A percentile compares a stretch with the other conserved stretches of the same genome.
Evolutionary conservation across 1,139 yeast genomes (phyloP).

Genomic region (Suhomyces atakaporum): DNA sequence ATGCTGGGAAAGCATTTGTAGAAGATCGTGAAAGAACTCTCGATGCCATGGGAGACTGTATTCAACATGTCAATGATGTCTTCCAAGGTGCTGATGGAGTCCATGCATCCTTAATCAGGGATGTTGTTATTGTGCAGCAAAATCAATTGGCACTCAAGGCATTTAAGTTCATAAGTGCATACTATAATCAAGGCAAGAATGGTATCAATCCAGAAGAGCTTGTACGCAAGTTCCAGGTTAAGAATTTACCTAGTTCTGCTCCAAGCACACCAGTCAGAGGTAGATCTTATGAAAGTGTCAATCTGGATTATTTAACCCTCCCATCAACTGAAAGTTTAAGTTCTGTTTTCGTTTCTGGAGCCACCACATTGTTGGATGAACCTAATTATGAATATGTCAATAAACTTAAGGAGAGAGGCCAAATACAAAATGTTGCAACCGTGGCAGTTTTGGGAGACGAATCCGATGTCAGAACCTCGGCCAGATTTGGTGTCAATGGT

Average conservation of each 20-base stretch:
- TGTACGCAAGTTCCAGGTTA: constrained; percentile 26
- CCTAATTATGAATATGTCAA: constrained; percentile 65
- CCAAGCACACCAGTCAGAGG: constrained; percentile 17
- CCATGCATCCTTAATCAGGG: constrained; percentile 76
- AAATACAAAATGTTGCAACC: constrained; percentile 51
- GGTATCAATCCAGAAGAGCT: constrained; percentile 22
- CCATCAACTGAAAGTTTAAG: constrained; percentile 21
- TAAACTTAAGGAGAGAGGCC: constrained; percentile 35
- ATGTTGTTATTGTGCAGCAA: constrained; percentile 68
- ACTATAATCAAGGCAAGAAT: constrained; percentile 26
- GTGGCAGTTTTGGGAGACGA: constrained; percentile 54
- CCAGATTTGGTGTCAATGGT: constrained; percentile 72
- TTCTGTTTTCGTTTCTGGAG: constrained; percentile 63
- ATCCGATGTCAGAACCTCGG: constrained; percentile 53
- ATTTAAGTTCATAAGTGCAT: constrained; percentile 46
- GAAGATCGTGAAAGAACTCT: constrained; percentile 70
- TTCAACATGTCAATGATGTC: constrained; percentile 80
- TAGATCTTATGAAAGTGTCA: background rate
- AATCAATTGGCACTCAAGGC: constrained; percentile 56
- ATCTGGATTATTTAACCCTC: background rate
- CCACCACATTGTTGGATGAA: constrained; percentile 70
- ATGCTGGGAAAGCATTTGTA: constrained; percentile 58
- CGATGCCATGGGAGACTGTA: constrained; percentile 78
- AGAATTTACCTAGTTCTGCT: constrained; percentile 18
- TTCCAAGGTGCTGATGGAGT: constrained; percentile 56